Conservation (phyloP, 192 early-diverging fungal genomes). For the Entomortierella chlamydospora region DNA sequence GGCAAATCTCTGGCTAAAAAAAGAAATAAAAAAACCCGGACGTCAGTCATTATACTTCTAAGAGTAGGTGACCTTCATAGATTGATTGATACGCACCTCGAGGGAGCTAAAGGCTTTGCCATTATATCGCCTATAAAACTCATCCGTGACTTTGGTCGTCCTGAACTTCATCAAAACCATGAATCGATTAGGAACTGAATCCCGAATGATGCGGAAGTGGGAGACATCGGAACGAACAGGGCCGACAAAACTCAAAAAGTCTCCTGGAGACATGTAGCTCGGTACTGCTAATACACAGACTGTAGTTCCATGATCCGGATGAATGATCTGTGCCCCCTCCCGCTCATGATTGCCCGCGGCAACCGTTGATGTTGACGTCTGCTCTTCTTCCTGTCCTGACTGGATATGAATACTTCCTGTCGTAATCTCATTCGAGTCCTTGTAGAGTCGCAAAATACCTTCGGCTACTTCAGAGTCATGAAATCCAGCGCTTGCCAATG, state of each 20-base stretch:
- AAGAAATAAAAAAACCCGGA: background rate
- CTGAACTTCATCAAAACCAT: slow-evolving; percentile 90
- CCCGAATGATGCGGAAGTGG: slow-evolving; percentile 83
- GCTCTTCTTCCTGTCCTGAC: slow-evolving; percentile 7
- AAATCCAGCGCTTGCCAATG: slow-evolving; percentile 14
- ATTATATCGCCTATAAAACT: slow-evolving; percentile 84
- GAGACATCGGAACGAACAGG: slow-evolving; percentile 73
- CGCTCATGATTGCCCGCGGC: background rate
- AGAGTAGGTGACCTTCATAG: too few relatives aligned
- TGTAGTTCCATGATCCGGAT: slow-evolving; percentile 54
- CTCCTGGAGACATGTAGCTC: slow-evolving; percentile 87
- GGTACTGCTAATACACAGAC: slow-evolving; percentile 90
- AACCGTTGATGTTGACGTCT: background rate
- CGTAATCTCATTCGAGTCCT: slow-evolving; percentile 61
- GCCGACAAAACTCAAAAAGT: slow-evolving; percentile 89
- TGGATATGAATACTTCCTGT: slow-evolving; percentile 31
- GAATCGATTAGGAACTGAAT: slow-evolving; percentile 87
- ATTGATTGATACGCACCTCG: slow-evolving; percentile 60
- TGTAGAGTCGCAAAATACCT: slow-evolving; percentile 77
- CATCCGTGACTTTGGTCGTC: slow-evolving; percentile 61
- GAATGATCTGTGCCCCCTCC: slow-evolving; percentile 33
- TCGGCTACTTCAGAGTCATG: slow-evolving; percentile 32
- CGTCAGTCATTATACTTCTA: too few relatives aligned
- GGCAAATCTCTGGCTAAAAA: slow-evolving; percentile 75
- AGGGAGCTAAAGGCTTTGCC: slow-evolving; percentile 88